Percentiles rank a stretch among this genome's conserved stretches.
These are phyloP conservation scores for Vigna mungo DNA, from an alignment of 306 rosid genomes.

Conservation along the genomic window DNA sequence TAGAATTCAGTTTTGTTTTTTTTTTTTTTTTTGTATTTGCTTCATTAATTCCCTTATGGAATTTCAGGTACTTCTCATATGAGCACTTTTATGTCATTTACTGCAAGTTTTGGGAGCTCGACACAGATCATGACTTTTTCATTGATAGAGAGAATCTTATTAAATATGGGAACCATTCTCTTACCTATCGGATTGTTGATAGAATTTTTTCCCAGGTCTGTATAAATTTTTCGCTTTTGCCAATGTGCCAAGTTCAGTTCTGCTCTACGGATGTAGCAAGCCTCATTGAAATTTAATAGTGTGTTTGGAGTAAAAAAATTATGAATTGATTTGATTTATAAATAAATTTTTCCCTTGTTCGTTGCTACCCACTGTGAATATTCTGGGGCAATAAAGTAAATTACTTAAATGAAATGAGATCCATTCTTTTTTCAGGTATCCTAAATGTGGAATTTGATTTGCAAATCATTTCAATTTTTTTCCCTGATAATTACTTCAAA, in stretches of 20 bases:
- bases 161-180: conserved; percentile 99
- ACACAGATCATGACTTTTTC: conserved; percentile 95
- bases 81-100: conserved; percentile 98
- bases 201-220: conserved; percentile 99
- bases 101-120: conserved; percentile 99
- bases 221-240: conserved; percentile 36
- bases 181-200: conserved; percentile 98
- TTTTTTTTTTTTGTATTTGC: conserved; percentile 3
- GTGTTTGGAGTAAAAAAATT: conserved; percentile 21
- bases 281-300: conserved; percentile 22
- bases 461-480: neutral
- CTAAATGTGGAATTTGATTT: conserved; percentile 36
- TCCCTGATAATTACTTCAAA: neutral
- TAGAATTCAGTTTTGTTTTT: neutral
- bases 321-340: conserved; percentile 28
- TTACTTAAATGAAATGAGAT: neutral
- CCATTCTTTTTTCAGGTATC: conserved; percentile 23
- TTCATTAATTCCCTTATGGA: conserved; percentile 25
- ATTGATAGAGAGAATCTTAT: conserved; percentile 98
- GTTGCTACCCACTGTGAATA: neutral
- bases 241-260: conserved; percentile 27
- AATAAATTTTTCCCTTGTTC: neutral
- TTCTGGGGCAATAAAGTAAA: conserved; percentile 1
- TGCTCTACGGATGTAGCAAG: conserved; percentile 10
- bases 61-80: conserved; percentile 87